Percentiles rank a stretch among this genome's conserved stretches.
phyloP scores from a whole-genome alignment of 176 grass and related monocot genomes.

The Thinopyrum elongatum region DNA sequence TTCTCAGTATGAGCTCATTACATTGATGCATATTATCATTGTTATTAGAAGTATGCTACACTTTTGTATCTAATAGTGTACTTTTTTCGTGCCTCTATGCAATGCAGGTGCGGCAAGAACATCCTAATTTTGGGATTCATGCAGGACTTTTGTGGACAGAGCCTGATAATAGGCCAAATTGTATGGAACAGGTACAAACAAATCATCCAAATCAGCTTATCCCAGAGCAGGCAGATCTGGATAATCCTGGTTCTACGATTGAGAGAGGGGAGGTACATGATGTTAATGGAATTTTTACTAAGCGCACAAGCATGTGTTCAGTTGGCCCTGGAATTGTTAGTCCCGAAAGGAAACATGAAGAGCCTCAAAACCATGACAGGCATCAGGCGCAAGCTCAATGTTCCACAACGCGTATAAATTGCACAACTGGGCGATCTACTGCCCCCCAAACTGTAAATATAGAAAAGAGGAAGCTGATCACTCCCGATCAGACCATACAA shows the following conservation, averaged over 20 bases:
- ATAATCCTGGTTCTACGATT: neutral
- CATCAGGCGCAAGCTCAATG: slow-evolving; percentile 23
- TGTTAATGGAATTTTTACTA: neutral
- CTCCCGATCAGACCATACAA: slow-evolving; percentile 23
- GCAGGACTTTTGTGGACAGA: neutral
- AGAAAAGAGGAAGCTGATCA: neutral
- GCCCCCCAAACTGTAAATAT: slow-evolving; percentile 20
- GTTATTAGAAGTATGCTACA: neutral
- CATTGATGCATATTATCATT: neutral
- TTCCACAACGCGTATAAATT: slow-evolving; percentile 7
- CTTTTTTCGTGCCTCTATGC: neutral
- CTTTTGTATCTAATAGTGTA: slow-evolving; percentile 13
- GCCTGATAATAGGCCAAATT: slow-evolving; percentile 18
- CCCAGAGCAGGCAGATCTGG: slow-evolving; percentile 5
- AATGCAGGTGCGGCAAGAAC: slow-evolving; percentile 1
- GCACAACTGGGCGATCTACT: neutral
- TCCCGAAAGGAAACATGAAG: slow-evolving; percentile 17
- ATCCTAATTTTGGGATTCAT: slow-evolving; percentile 12
- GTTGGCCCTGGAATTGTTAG: neutral
- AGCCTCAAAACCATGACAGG: slow-evolving; percentile 15
- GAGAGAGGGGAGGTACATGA: neutral
- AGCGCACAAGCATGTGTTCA: neutral
- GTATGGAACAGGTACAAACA: neutral
- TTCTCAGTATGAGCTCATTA: slow-evolving; percentile 4
- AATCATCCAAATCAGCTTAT: neutral